Evolutionary conservation across 2,329 filamentous ascomycete genomes (phyloP).

Genomic region (Aspergillus versicolor): DNA sequence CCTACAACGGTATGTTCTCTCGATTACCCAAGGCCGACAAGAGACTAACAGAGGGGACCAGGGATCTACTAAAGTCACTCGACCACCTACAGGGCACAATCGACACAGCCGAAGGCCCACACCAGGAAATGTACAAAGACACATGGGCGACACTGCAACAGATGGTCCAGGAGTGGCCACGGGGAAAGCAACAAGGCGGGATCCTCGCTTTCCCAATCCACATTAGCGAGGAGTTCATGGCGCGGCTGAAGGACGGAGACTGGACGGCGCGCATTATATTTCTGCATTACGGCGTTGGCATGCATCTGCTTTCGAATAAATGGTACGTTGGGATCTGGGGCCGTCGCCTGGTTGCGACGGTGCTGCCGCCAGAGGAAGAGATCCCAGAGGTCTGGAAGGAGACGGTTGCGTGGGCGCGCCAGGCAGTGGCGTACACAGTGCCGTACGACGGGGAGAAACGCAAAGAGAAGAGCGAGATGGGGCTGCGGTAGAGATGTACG

Average conservation of each 20-base stretch:
- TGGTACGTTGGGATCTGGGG: conserved; percentile 36
- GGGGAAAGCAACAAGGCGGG: conserved; percentile 28
- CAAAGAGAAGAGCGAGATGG: not conserved
- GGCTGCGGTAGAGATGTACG: not conserved
- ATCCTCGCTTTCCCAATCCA: conserved; percentile 32
- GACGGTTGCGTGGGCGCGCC: conserved; percentile 29
- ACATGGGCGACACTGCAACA: conserved; percentile 29
- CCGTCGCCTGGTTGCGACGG: conserved; percentile 28
- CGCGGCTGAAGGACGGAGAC: conserved; percentile 27
- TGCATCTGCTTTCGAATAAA: conserved; percentile 32
- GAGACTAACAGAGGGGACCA: conserved; percentile 14
- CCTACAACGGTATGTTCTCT: conserved; percentile 14
- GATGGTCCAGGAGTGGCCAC: conserved; percentile 29
- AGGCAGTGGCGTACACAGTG: conserved; percentile 19
- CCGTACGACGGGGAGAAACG: conserved; percentile 3
- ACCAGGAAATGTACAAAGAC: conserved; percentile 19
- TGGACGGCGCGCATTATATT: conserved; percentile 33
- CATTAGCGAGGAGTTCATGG: conserved; percentile 26
- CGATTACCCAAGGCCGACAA: not conserved
- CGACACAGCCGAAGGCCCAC: conserved; percentile 11
- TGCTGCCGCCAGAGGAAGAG: conserved; percentile 26
- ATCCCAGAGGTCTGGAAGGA: conserved; percentile 27
- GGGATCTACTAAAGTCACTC: conserved; percentile 27
- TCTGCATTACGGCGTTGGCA: conserved; percentile 29
- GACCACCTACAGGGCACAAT: conserved; percentile 19